These are phyloP conservation scores for Geotrichum phurueaensis DNA, from an alignment of 1,139 yeast species.

Conservation along the genomic window DNA sequence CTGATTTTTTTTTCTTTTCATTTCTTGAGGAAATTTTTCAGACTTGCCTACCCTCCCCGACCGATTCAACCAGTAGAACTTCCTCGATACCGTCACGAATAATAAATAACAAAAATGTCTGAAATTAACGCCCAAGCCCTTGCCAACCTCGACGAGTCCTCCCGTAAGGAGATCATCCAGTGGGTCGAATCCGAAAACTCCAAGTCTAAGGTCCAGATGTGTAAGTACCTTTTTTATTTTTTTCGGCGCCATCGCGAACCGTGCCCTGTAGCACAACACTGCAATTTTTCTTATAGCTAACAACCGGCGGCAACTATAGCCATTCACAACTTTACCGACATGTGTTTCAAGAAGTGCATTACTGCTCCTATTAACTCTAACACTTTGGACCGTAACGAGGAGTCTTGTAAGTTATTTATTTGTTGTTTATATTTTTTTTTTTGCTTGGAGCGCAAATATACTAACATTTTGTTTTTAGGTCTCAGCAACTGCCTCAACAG, in stretches of 20 bases:
- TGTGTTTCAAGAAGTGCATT: constrained; percentile 86
- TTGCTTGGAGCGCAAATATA: neutral
- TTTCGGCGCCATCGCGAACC: neutral
- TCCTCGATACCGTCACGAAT: neutral
- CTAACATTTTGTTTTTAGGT: constrained; percentile 16
- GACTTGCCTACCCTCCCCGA: neutral
- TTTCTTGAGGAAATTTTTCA: neutral
- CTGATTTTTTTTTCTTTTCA: constrained; percentile 1
- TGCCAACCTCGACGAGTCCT: constrained; percentile 59
- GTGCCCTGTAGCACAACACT: neutral
- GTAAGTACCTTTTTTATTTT: constrained; percentile 22
- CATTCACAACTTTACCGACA: constrained; percentile 78
- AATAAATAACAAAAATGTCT: constrained; percentile 43
- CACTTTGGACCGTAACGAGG: constrained; percentile 54
- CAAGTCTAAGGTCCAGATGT: constrained; percentile 80
- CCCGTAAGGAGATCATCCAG: constrained; percentile 67
- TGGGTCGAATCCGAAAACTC: constrained; percentile 81
- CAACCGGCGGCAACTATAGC: constrained; percentile 30
- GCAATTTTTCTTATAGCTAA: neutral
- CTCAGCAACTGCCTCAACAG: constrained; percentile 76
- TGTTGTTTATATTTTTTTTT: neutral
- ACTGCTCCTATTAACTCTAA: constrained; percentile 46
- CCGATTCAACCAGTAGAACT: neutral
- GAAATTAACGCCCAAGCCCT: constrained; percentile 55
- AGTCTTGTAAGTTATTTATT: constrained; percentile 44